Percentiles rank a stretch among this genome's conserved stretches.
These are phyloP conservation scores for Strobilomyces echinocephalus DNA, from an alignment of 768 basidiomycete species.

Conservation along the genomic window DNA sequence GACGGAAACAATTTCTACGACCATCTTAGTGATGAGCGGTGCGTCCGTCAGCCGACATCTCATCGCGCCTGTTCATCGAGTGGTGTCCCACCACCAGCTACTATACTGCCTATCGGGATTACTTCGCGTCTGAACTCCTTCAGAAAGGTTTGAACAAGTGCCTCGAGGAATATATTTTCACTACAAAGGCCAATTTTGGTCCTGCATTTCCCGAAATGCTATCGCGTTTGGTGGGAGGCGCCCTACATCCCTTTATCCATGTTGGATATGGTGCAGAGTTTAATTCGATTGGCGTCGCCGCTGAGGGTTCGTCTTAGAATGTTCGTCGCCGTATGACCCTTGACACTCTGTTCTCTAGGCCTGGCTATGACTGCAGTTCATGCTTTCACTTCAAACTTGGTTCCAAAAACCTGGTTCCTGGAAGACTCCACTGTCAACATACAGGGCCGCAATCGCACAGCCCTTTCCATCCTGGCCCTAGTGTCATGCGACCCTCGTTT, in stretches of 20 bases:
- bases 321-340: constrained; percentile 33
- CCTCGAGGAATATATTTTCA: constrained; percentile 57
- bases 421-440: constrained; percentile 11
- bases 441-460: constrained; percentile 20
- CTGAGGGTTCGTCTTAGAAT: constrained; percentile 47
- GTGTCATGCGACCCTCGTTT: constrained; percentile 48
- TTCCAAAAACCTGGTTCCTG: constrained; percentile 22
- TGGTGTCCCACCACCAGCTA: constrained; percentile 35
- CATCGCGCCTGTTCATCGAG: background rate
- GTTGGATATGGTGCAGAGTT: constrained; percentile 62
- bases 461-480: constrained; percentile 49
- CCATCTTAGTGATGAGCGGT: constrained; percentile 57
- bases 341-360: constrained; percentile 34
- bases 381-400: constrained; percentile 8
- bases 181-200: constrained; percentile 40
- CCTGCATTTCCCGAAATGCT: constrained; percentile 40
- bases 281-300: constrained; percentile 51
- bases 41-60: constrained; percentile 10
- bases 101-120: constrained; percentile 56
- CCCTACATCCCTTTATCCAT: constrained; percentile 65
- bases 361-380: constrained; percentile 48
- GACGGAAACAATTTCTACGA: constrained; percentile 42
- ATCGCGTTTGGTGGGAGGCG: constrained; percentile 48
- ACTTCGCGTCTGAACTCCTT: constrained; percentile 44
- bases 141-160: constrained; percentile 39